Evolutionary conservation across 176 grass and related monocot genomes (phyloP).

Genomic region (Eleusine indica): DNA sequence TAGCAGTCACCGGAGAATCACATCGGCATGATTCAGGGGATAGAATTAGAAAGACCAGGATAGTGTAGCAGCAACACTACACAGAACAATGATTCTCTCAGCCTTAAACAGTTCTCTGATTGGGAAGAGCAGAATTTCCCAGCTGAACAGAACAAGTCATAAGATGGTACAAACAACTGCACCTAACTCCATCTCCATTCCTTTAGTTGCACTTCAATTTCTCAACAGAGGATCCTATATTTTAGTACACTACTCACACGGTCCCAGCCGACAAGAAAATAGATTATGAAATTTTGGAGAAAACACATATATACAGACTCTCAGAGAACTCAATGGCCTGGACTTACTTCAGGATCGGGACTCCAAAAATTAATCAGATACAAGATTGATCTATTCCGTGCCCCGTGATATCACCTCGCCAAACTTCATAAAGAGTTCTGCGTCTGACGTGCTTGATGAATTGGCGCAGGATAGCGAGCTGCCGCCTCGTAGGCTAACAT

Average conservation of each 20-base stretch:
- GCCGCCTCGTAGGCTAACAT: constrained; percentile 59
- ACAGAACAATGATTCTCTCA: constrained; percentile 15
- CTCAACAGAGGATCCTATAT: constrained; percentile 31
- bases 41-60: not conserved
- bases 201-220: constrained; percentile 8
- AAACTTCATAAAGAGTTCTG: constrained; percentile 91
- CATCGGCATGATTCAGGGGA: not conserved
- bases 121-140: not conserved
- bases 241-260: constrained; percentile 41
- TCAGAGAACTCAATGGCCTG: not conserved
- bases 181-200: not conserved
- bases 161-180: constrained; percentile 1
- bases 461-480: constrained; percentile 42
- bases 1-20: not conserved
- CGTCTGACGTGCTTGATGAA: constrained; percentile 70
- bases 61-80: not conserved
- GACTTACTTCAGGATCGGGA: constrained; percentile 1
- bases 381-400: constrained; percentile 45
- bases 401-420: constrained; percentile 86
- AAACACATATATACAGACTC: constrained; percentile 55
- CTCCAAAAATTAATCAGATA: not conserved
- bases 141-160: constrained; percentile 19
- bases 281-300: not conserved
- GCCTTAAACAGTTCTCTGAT: not conserved
- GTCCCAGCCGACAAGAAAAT: constrained; percentile 23